Conservation (phyloP, 345 rosid genomes). For the Acer campestre region DNA sequence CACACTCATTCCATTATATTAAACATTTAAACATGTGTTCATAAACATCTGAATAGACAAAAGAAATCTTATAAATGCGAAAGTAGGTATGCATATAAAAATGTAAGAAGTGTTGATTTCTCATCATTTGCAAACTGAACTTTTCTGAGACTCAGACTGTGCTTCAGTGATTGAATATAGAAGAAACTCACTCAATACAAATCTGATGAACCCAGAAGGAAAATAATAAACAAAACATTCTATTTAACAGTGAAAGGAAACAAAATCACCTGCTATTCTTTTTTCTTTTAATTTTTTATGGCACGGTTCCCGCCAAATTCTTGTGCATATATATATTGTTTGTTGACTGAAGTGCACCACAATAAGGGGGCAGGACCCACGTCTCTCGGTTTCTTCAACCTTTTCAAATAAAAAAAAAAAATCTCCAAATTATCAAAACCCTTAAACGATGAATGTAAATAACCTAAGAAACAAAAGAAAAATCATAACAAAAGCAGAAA, state of each 20-base stretch:
- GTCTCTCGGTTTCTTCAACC: conserved; percentile 48
- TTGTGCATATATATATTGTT: conserved; percentile 37
- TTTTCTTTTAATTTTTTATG: conserved; percentile 28
- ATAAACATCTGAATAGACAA: not conserved
- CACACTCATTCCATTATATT: too few species aligned
- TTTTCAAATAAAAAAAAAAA: conserved; percentile 13
- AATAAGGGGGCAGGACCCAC: conserved; percentile 57
- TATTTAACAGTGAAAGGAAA: not conserved
- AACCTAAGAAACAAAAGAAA: not conserved
- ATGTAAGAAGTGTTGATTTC: not conserved
- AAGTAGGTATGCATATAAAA: not conserved
- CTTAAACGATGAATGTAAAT: conserved; percentile 4
- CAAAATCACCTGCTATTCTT: conserved; percentile 30
- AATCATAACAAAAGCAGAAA: not conserved
- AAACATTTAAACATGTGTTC: not conserved
- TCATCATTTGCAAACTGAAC: conserved; percentile 36
- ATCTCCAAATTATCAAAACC: conserved; percentile 15
- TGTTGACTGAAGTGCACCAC: conserved; percentile 53
- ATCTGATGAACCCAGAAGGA: conserved; percentile 20
- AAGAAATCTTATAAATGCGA: not conserved
- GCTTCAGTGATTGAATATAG: conserved; percentile 20
- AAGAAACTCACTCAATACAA: conserved; percentile 13
- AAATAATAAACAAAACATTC: conserved; percentile 14
- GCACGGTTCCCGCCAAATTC: conserved; percentile 50
- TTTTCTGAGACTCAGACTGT: conserved; percentile 41